Base-by-base conservation (phyloP, 1,284 basidiomycete species). In the Flammula alnicola region DNA sequence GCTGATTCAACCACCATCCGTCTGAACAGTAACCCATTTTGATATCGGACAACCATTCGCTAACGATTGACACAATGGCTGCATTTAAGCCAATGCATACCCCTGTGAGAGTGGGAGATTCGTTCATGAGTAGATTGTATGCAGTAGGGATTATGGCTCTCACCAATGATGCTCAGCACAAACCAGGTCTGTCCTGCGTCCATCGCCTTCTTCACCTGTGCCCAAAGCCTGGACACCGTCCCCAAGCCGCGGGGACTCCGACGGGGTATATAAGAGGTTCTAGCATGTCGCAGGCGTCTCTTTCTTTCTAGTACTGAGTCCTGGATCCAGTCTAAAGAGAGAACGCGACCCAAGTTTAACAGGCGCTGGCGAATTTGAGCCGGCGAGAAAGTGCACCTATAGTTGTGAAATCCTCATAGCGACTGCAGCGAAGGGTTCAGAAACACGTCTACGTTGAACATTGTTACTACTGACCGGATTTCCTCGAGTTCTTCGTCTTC, bases 1-100 rank as follows among this genome's bases (percentile, higher is more conserved):
- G 93, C 62, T 93, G 87, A 68, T 95, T 97, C 49, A 99, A 70
- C 96, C 97, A 99, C 97, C 97, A 99, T 2, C 93, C 95, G 49
- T 95, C 91, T 1, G 85, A 82, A 69, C 97, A 99, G 66, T 97
- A 96, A 0, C 97, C 97, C 75, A 95, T 90, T 75, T 98, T 98
- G 55, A 98, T 83, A 68, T 99, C 95, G 1, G 95, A 95, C 7
- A 98, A 81, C 97, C 97, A 99, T 69, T 91, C 93, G n/a, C 94
- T 97, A 50, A 95, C 78, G 60, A 99, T 97, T 31, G 94, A 95
- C 57, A 98, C 96, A 51, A 99, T 69, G 1, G 94, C 97, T 29
- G 95, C 94, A 60, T 94, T 96, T 40, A 97, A 63, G 17, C 97
- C 97, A 56, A 99, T 99, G 54, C 84, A 83, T 37, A 93, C 78